Conservation (phyloP, 768 basidiomycete species). For the Collybia sp. region DNA sequence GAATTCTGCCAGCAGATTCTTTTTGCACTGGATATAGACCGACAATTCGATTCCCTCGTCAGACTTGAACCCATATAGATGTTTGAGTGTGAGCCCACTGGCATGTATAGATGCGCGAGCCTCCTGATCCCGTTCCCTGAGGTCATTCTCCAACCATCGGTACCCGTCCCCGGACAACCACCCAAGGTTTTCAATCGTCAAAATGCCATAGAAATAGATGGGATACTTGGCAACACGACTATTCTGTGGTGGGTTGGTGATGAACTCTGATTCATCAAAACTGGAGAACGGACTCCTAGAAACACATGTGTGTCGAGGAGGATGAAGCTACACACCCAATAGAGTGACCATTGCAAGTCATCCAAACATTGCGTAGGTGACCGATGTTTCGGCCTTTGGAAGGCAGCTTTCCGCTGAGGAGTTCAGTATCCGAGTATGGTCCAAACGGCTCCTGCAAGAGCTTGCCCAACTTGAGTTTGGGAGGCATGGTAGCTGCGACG, state of each 20-base stretch:
- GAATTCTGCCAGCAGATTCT: slow-evolving; percentile 32
- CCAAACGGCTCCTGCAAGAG: slow-evolving; percentile 22
- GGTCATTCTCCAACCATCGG: slow-evolving; percentile 34
- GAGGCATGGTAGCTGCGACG: too few relatives aligned
- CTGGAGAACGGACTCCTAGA: slow-evolving; percentile 16
- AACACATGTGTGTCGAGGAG: background rate
- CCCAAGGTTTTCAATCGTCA: slow-evolving; percentile 36
- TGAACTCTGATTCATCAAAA: slow-evolving; percentile 43
- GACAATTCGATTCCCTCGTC: slow-evolving; percentile 23
- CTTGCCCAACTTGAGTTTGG: too few relatives aligned
- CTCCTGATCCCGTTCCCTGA: slow-evolving; percentile 33
- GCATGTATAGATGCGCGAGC: slow-evolving; percentile 15
- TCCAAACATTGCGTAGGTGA: slow-evolving; percentile 5
- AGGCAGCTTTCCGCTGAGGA: slow-evolving; percentile 16
- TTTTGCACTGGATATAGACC: slow-evolving; percentile 38
- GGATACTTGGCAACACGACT: slow-evolving; percentile 15
- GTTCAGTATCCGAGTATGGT: slow-evolving; percentile 23
- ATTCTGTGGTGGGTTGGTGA: slow-evolving; percentile 19
- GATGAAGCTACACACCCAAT: slow-evolving; percentile 12
- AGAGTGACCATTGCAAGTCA: slow-evolving; percentile 12
- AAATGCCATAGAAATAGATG: slow-evolving; percentile 47
- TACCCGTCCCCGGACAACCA: slow-evolving; percentile 49
- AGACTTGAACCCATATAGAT: slow-evolving; percentile 23
- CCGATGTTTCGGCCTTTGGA: slow-evolving; percentile 4
- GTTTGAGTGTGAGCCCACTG: slow-evolving; percentile 27